Conservation (phyloP, 2,329 filamentous ascomycete species). For the Sporothrix variecibatus region DNA sequence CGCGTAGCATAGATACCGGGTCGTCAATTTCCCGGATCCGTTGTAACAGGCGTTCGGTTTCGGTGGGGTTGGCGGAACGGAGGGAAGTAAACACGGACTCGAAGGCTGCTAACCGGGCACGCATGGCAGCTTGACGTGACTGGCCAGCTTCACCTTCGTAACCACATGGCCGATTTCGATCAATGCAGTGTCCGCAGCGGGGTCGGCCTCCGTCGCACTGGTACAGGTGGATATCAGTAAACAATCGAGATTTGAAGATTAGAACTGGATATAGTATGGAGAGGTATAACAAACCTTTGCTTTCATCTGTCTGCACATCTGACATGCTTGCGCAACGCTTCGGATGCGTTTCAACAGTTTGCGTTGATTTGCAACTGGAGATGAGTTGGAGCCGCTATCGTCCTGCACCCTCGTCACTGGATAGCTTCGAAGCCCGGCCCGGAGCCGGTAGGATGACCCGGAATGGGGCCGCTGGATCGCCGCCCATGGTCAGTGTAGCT, state of each 20-base stretch:
- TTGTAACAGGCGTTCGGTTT: constrained; percentile 35
- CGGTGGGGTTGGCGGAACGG: constrained; percentile 31
- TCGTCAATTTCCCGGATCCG: constrained; percentile 33
- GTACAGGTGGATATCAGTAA: background rate
- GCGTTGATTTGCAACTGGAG: constrained; percentile 4
- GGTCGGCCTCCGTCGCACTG: constrained; percentile 40
- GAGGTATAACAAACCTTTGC: constrained; percentile 31
- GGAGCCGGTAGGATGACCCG: constrained; percentile 29
- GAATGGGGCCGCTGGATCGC: constrained; percentile 24
- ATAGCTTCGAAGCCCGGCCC: background rate
- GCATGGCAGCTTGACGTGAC: constrained; percentile 37
- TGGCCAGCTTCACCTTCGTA: constrained; percentile 39
- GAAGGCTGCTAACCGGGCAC: constrained; percentile 35
- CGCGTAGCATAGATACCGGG: constrained; percentile 25
- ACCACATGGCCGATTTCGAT: constrained; percentile 35
- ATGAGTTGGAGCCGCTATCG: constrained; percentile 7
- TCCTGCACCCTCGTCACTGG: constrained; percentile 15
- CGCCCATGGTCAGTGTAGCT: background rate
- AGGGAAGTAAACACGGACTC: constrained; percentile 37
- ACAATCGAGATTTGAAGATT: background rate
- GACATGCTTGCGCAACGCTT: constrained; percentile 37
- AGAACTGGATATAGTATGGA: background rate
- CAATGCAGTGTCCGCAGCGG: constrained; percentile 36
- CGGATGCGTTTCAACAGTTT: constrained; percentile 29
- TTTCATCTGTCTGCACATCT: constrained; percentile 37